These are phyloP conservation scores for Paracoccidioides brasiliensis DNA, from an alignment of 2,329 filamentous ascomycete genomes.

Conservation along the genomic window DNA sequence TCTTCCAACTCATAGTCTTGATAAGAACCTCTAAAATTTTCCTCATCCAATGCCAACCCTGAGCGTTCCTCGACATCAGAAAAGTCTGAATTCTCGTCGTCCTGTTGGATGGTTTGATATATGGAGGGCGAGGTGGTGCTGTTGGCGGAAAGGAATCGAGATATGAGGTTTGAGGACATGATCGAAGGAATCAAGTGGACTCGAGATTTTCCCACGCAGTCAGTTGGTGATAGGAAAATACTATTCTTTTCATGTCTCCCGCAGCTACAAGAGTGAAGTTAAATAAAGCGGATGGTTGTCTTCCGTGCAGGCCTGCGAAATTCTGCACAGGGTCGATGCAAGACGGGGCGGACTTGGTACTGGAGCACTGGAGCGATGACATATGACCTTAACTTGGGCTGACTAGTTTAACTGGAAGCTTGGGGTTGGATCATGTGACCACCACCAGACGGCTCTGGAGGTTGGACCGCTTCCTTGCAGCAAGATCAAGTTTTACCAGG, in stretches of 20 bases:
- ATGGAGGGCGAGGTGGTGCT: constrained; percentile 23
- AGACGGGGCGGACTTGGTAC: background rate
- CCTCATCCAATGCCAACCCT: constrained; percentile 37
- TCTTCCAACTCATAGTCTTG: constrained; percentile 46
- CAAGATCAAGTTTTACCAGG: no score
- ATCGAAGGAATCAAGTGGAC: constrained; percentile 13
- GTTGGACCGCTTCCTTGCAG: no score
- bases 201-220: background rate
- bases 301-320: background rate
- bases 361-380: background rate
- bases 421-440: background rate
- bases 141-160: constrained; percentile 34
- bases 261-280: background rate
- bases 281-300: background rate
- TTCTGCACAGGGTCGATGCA: background rate
- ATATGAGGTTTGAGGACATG: constrained; percentile 43
- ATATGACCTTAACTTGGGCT: background rate
- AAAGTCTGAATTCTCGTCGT: constrained; percentile 22
- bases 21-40: constrained; percentile 38
- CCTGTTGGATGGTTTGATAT: constrained; percentile 18
- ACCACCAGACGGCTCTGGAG: background rate
- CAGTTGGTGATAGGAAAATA: background rate
- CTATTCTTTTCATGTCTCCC: background rate
- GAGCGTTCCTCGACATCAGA: constrained; percentile 35
- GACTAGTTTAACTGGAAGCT: background rate